Conservation (phyloP, 2,329 filamentous ascomycete genomes). For the Colletotrichum theobromicola region DNA sequence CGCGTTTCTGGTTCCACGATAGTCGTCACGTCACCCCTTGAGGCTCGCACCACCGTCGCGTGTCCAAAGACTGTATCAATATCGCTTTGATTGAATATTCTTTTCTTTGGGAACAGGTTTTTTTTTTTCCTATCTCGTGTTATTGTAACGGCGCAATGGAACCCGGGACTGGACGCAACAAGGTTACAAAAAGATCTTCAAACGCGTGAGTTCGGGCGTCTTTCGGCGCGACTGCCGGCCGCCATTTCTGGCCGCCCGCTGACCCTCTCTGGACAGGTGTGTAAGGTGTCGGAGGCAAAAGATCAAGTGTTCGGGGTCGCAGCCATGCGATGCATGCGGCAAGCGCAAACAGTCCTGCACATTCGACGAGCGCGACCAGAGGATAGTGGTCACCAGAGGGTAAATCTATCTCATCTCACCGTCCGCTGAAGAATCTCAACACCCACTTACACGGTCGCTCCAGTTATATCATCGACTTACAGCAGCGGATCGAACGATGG, state of each 20-base stretch:
- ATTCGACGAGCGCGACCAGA: slow-evolving; percentile 52
- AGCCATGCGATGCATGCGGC: slow-evolving; percentile 47
- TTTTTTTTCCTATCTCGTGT: not conserved
- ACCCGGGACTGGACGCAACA: slow-evolving; percentile 11
- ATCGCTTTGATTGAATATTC: not conserved
- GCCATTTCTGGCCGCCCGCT: not conserved
- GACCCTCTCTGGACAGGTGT: slow-evolving; percentile 34
- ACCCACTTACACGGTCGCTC: not conserved
- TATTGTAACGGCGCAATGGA: slow-evolving; percentile 3
- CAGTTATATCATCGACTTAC: slow-evolving; percentile 27
- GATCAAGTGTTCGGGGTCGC: slow-evolving; percentile 50
- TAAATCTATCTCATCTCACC: slow-evolving; percentile 23
- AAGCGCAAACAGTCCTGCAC: slow-evolving; percentile 45
- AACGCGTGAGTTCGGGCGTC: slow-evolving; percentile 20
- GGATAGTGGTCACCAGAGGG: slow-evolving; percentile 53
- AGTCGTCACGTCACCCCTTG: not conserved
- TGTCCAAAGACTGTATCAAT: not conserved
- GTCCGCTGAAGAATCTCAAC: not conserved
- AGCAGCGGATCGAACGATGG: slow-evolving; percentile 12
- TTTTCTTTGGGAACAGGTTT: not conserved
- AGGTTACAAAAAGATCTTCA: slow-evolving; percentile 22
- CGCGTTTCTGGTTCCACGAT: not conserved
- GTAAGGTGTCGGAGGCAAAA: slow-evolving; percentile 49
- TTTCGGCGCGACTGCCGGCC: not conserved
- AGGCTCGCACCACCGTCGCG: not conserved